phyloP scores from a whole-genome alignment of 2,329 filamentous ascomycete genomes.

The Juglanconis oblonga region DNA sequence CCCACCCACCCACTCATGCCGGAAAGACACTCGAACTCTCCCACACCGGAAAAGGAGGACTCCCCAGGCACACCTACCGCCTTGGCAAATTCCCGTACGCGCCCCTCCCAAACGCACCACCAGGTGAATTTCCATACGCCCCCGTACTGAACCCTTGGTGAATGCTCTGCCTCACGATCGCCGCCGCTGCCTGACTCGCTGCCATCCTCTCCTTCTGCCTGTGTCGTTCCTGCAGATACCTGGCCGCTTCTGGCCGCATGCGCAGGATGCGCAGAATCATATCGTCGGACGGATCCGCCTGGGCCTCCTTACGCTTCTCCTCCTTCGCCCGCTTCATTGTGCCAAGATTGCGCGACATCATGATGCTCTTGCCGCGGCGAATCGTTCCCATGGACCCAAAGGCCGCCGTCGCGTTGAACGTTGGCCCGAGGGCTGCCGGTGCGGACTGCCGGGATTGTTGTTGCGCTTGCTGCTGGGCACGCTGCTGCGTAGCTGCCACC shows the following conservation, averaged over 20 bases:
- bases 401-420: constrained; percentile 46
- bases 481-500: constrained; percentile 79
- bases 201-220: constrained; percentile 92
- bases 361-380: constrained; percentile 72
- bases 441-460: constrained; percentile 30
- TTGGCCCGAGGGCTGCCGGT: constrained; percentile 39
- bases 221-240: constrained; percentile 85
- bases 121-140: constrained; percentile 37
- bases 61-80: constrained; percentile 33
- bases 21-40: not conserved
- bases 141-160: constrained; percentile 51
- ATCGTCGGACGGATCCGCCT: constrained; percentile 95
- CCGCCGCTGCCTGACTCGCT: constrained; percentile 83
- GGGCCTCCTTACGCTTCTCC: constrained; percentile 90
- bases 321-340: constrained; percentile 97
- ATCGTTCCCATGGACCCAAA: constrained; percentile 70
- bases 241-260: constrained; percentile 87
- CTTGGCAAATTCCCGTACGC: constrained; percentile 37
- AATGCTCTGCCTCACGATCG: constrained; percentile 92
- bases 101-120: constrained; percentile 37
- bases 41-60: not conserved
- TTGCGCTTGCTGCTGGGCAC: constrained; percentile 66
- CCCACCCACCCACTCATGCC: not conserved
- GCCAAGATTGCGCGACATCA: constrained; percentile 90
- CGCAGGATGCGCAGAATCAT: constrained; percentile 94